Base-by-base conservation (phyloP, 83 land plant genomes). In the Picea mariana region DNA sequence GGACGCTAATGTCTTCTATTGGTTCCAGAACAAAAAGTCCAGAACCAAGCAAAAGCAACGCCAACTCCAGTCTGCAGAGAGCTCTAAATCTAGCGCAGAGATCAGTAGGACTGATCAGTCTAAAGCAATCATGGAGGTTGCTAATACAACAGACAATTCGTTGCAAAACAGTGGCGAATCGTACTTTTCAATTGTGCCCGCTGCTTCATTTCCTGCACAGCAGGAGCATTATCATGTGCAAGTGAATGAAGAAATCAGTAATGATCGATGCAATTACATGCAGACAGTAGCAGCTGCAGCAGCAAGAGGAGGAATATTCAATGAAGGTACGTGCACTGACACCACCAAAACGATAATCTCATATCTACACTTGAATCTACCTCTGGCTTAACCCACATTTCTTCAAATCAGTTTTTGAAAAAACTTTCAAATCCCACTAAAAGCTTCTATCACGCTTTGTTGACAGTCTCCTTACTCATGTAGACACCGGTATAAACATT, bases 11-110 rank as follows among this genome's bases (percentile, higher is more conserved):
- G 92, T 95, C 20, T 95, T 94, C 86, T 94, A 95, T 86, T 95
- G 98, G 98, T 95, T 95, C 83, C 96, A 95, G 80, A 95, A 95
- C 86, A 81, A 93, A 1, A 84, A 93, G 34, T 93, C 98, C 2
- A 65, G 96, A 62, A 86, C 92, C 15, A 90, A 90, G 88, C 90
- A 96, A 62, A 93, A 90, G 68, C 83, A 86, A 38, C 88, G 94
- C 81, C 89, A 89, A 58, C 82, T 79, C 69, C 93, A 80, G 38
- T 34, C 64, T 78, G 40, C 77, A 49, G 76, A 55, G 21, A 67
- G 40, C 27, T 2, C 75, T 42, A 34, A 31, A 62, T 16, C 49
- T 40, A 18, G 44, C 66, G 49, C 40, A 23, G 38, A 69, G 52
- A 44, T 38, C 27, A 17, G 66, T 71, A n/a, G 78, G 8, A 9